Evolutionary conservation across 2,329 filamentous ascomycete species (phyloP).

Genomic region (Akanthomyces uredinophilus): DNA sequence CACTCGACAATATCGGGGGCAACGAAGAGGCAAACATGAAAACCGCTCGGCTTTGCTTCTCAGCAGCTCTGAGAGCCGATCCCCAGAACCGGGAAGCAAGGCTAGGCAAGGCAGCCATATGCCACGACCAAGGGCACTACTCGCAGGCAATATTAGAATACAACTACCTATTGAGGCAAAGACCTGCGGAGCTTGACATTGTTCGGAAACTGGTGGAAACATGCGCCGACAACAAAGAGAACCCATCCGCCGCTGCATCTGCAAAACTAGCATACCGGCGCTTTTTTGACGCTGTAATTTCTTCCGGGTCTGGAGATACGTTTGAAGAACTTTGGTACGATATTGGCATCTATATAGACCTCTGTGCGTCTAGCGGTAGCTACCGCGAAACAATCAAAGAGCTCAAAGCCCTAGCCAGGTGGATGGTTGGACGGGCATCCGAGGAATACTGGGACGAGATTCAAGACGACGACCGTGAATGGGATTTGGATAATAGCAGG

Average conservation of each 20-base stretch:
- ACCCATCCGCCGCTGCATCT: slow-evolving; percentile 31
- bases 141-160: slow-evolving; percentile 53
- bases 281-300: slow-evolving; percentile 40
- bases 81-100: slow-evolving; percentile 52
- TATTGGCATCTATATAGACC: slow-evolving; percentile 76
- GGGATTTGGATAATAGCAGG: slow-evolving; percentile 70
- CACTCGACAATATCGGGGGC: slow-evolving; percentile 43
- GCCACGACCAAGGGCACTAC: slow-evolving; percentile 50
- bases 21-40: slow-evolving; percentile 46
- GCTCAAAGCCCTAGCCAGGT: slow-evolving; percentile 69
- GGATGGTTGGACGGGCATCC: slow-evolving; percentile 69
- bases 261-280: slow-evolving; percentile 46
- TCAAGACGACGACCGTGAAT: slow-evolving; percentile 77
- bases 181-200: slow-evolving; percentile 49
- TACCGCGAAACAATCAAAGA: slow-evolving; percentile 62
- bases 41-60: slow-evolving; percentile 55
- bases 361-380: slow-evolving; percentile 61
- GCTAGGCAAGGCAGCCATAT: slow-evolving; percentile 54
- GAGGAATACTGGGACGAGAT: slow-evolving; percentile 75
- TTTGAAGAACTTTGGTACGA: slow-evolving; percentile 66
- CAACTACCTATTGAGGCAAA: slow-evolving; percentile 46
- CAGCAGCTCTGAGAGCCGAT: slow-evolving; percentile 54
- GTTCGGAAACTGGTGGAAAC: slow-evolving; percentile 53
- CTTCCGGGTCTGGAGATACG: slow-evolving; percentile 27
- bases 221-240: slow-evolving; percentile 46